Evolutionary conservation across 805 yeast species (phyloP).

Genomic region (Sungouiella thailandica): DNA sequence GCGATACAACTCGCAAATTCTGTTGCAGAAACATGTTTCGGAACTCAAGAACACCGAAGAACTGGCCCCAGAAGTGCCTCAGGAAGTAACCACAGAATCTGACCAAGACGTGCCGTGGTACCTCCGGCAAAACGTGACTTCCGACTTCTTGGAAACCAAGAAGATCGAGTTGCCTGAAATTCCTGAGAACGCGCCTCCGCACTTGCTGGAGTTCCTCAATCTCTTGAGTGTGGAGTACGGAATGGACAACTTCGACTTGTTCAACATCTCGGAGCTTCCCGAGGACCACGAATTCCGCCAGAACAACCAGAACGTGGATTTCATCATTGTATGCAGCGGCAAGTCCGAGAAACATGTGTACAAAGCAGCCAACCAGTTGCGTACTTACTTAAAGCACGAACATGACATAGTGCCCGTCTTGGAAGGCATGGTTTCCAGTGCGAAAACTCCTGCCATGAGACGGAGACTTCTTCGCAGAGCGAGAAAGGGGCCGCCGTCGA

Average conservation of each 20-base stretch:
- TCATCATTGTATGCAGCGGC: conserved; percentile 64
- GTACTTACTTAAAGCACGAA: conserved; percentile 50
- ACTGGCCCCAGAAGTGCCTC: too few species aligned
- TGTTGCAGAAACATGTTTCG: too few species aligned
- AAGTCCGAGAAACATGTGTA: conserved; percentile 71
- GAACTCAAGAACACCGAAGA: too few species aligned
- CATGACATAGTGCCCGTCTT: conserved; percentile 39
- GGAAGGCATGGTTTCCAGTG: conserved; percentile 69
- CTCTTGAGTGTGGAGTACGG: conserved; percentile 60
- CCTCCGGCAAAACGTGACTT: conserved; percentile 39
- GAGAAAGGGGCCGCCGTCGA: conserved; percentile 47
- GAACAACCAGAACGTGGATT: conserved; percentile 26
- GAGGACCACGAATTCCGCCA: conserved; percentile 26
- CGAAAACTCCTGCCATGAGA: conserved; percentile 37
- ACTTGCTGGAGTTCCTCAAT: conserved; percentile 41
- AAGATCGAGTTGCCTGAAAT: conserved; percentile 44
- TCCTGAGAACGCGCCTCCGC: conserved; percentile 55
- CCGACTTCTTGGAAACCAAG: conserved; percentile 22
- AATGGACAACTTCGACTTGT: conserved; percentile 52
- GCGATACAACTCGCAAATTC: too few species aligned
- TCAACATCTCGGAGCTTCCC: conserved; percentile 52
- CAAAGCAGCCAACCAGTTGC: conserved; percentile 60
- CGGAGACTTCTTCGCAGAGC: conserved; percentile 46
- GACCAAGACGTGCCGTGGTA: conserved; percentile 52
- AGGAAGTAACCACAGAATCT: too few species aligned